Percentiles rank a stretch among this genome's conserved stretches.
These are phyloP conservation scores for Hansfordia pulvinata DNA, from an alignment of 2,329 filamentous ascomycete genomes.

Conservation along the genomic window DNA sequence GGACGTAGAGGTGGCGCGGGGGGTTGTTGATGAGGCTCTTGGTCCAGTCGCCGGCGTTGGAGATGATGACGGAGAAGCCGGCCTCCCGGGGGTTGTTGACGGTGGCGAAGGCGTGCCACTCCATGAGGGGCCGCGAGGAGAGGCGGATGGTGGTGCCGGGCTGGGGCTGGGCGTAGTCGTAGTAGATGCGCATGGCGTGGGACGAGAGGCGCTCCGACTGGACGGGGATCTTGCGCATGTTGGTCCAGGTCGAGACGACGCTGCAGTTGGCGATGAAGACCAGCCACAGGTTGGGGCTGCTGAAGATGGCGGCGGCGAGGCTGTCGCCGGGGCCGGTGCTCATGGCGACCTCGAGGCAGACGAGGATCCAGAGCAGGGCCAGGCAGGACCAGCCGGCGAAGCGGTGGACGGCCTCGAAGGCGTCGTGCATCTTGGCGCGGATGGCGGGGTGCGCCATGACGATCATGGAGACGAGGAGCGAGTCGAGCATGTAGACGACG, in stretches of 20 bases:
- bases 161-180: constrained; percentile 33
- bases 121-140: constrained; percentile 35
- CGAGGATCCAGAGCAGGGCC: constrained; percentile 33
- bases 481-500: constrained; percentile 31
- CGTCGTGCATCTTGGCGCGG: constrained; percentile 35
- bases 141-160: constrained; percentile 37
- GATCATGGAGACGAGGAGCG: constrained; percentile 32
- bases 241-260: constrained; percentile 48
- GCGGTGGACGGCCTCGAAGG: constrained; percentile 43
- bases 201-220: constrained; percentile 41
- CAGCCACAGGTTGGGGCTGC: constrained; percentile 38
- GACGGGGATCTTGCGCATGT: constrained; percentile 43
- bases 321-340: constrained; percentile 15
- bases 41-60: constrained; percentile 55
- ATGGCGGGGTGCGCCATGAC: constrained; percentile 35
- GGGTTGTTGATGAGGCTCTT: constrained; percentile 36
- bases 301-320: constrained; percentile 21
- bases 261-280: constrained; percentile 38
- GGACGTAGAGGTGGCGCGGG: constrained; percentile 41
- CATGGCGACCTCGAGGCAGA: constrained; percentile 16
- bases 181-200: constrained; percentile 47
- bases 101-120: constrained; percentile 51
- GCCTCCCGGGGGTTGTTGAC: constrained; percentile 31
- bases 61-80: constrained; percentile 43
- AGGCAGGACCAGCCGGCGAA: constrained; percentile 38